These are phyloP conservation scores for Alternaria novae-zelandiae DNA, from an alignment of 2,329 filamentous ascomycete genomes.

Conservation along the genomic window DNA sequence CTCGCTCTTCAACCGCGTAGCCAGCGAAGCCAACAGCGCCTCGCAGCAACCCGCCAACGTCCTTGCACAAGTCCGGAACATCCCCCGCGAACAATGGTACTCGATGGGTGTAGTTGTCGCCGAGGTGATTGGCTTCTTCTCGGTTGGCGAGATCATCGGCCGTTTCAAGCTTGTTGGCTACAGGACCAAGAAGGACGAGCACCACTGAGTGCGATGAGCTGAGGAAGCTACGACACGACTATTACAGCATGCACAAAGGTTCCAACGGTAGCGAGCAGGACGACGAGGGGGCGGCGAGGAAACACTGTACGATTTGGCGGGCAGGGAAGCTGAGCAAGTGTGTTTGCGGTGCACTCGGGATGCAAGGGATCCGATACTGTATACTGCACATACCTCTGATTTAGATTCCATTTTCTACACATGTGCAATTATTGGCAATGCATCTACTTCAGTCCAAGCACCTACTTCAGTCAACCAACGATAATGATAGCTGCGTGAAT, in stretches of 20 bases:
- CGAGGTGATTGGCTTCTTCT: constrained; percentile 96
- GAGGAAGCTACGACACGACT: constrained; percentile 11
- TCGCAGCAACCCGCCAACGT: constrained; percentile 62
- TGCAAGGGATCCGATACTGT: constrained; percentile 37
- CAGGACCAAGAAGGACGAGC: constrained; percentile 48
- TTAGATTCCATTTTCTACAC: constrained; percentile 44
- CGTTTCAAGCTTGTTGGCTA: constrained; percentile 96
- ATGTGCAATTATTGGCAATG: constrained; percentile 43
- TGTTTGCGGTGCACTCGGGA: constrained; percentile 28
- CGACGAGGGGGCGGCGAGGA: constrained; percentile 5
- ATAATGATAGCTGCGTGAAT: background rate
- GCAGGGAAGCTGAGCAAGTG: constrained; percentile 20
- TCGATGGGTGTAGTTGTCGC: constrained; percentile 79
- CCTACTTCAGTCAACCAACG: background rate
- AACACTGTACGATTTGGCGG: constrained; percentile 29
- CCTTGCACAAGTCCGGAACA: constrained; percentile 68
- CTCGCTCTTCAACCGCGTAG: constrained; percentile 59
- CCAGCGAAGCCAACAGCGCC: constrained; percentile 46
- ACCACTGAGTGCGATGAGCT: constrained; percentile 35
- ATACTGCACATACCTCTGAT: constrained; percentile 50
- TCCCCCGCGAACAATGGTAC: constrained; percentile 73
- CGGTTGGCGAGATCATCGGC: constrained; percentile 95
- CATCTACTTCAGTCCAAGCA: constrained; percentile 11
- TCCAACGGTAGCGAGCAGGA: background rate
- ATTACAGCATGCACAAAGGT: constrained; percentile 9